These are phyloP conservation scores for Chlorella vulgaris DNA, from an alignment of 139 green algal species.

Conservation along the genomic window DNA sequence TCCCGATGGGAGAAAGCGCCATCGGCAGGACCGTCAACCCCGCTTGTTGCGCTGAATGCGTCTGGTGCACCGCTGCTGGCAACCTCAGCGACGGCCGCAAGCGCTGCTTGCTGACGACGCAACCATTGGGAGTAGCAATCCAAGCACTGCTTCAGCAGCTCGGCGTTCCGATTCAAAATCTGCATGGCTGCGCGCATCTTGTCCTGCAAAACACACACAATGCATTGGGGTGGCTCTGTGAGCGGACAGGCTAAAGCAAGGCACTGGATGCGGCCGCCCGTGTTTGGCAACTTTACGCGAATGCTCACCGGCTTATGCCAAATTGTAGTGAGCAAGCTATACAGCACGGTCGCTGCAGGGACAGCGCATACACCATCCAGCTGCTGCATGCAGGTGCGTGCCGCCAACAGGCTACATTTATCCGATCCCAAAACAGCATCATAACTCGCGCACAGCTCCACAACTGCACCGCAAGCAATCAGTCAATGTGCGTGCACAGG, in stretches of 20 bases:
- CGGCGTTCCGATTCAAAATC: not conserved
- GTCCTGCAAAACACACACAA: not conserved
- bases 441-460: constrained; percentile 1
- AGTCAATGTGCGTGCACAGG: too few species aligned
- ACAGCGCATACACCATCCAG: not conserved
- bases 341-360: constrained; percentile 21
- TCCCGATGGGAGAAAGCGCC: constrained; percentile 3
- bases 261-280: too few species aligned
- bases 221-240: too few species aligned
- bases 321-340: constrained; percentile 32
- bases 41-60: too few species aligned
- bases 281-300: too few species aligned
- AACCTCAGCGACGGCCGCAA: not conserved
- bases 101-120: not conserved
- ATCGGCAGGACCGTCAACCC: not conserved
- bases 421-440: not conserved
- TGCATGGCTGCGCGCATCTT: not conserved
- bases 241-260: too few species aligned
- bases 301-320: constrained; percentile 20
- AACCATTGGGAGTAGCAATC: not conserved
- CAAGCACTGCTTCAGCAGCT: constrained; percentile 18
- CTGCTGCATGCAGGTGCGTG: not conserved
- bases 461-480: not conserved
- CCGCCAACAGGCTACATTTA: not conserved
- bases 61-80: not conserved